Evolutionary conservation across 306 rosid species (phyloP).

Genomic region (Phaseolus lunatus): DNA sequence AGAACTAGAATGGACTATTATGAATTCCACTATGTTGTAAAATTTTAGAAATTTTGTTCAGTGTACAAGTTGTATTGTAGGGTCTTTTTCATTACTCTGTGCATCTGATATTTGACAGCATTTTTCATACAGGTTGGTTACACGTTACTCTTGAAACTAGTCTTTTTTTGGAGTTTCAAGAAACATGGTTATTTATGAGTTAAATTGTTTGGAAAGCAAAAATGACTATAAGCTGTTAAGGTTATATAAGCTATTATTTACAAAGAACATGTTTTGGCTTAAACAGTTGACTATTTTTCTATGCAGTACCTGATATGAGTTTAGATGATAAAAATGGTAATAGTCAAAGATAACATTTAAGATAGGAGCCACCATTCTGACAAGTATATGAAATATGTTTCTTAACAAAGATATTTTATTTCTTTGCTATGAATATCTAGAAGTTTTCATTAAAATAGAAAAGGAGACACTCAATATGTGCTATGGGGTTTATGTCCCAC

Average conservation of each 20-base stretch:
- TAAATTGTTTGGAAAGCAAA: not conserved
- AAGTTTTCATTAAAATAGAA: constrained; percentile 38
- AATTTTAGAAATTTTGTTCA: not conserved
- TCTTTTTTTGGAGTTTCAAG: not conserved
- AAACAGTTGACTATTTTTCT: constrained; percentile 25
- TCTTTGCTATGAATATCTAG: constrained; percentile 25
- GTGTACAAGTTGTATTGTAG: not conserved
- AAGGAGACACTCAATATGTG: not conserved
- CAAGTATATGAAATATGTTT: not conserved
- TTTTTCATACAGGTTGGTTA: not conserved
- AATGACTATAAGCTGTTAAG: too few relatives aligned
- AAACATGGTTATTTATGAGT: constrained; percentile 1
- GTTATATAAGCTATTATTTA: not conserved
- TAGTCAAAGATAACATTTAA: constrained; percentile 43
- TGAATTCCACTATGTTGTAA: not conserved
- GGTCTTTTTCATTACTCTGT: constrained; percentile 12
- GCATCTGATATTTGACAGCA: not conserved
- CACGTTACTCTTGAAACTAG: not conserved
- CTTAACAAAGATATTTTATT: not conserved
- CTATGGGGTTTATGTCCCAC: constrained; percentile 47
- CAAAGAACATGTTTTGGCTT: not conserved
- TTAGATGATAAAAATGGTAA: constrained; percentile 21
- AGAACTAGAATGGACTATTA: not conserved
- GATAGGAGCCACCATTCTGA: constrained; percentile 22
- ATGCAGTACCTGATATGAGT: constrained; percentile 5